Evolutionary conservation across 2,329 filamentous ascomycete species (phyloP), one percentile per base, ranked within the genome.

Genomic region (Botrytis aclada): DNA sequence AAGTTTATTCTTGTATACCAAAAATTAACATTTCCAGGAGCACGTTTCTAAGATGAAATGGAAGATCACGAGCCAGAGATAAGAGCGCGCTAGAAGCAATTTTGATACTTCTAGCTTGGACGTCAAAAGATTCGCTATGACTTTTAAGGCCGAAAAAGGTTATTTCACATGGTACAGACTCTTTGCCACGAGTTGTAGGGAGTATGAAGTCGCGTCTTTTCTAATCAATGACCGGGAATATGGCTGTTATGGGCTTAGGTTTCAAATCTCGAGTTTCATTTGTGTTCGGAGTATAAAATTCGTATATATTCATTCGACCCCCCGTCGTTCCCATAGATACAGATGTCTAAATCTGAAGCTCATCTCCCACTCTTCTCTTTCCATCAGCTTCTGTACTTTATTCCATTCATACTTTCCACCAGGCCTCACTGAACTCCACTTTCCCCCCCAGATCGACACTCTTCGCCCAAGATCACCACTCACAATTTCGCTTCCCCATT

Each of bases 91-190:
- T 66, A 66, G 64, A 66, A 66, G 64, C 34, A 29, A 39, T 54
- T 66, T 9, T 66, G 45, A 54, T 51, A 66, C 64, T 51, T 66
- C 63, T 66, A 66, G 63, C 63, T 67, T 54, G 45, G 8, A 51
- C 32, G 12, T n/a, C 32, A 37, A 67, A 18, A 18, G 32, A 37
- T 41, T 39, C 25, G 45, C 32, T 54, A 29, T 54, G 64, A 54
- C 45, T 54, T 54, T 12, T 37, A n/a, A 29, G 4, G n/a, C 61
- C 39, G 25, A 63, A 22, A 37, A 62, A 16, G 25, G 60, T 62
- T 63, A 41, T 63, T 63, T 63, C 1, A 63, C n/a, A 14, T 63
- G 25, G 25, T 16, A 29, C 22, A 20, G 9, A 18, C 16, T 66
- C 22, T 29, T 18, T 54, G 45, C 34, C 45, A 66, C 32, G n/a